Conservation (phyloP, 495 filamentous ascomycete species). For the Oidiodendron maius region DNA sequence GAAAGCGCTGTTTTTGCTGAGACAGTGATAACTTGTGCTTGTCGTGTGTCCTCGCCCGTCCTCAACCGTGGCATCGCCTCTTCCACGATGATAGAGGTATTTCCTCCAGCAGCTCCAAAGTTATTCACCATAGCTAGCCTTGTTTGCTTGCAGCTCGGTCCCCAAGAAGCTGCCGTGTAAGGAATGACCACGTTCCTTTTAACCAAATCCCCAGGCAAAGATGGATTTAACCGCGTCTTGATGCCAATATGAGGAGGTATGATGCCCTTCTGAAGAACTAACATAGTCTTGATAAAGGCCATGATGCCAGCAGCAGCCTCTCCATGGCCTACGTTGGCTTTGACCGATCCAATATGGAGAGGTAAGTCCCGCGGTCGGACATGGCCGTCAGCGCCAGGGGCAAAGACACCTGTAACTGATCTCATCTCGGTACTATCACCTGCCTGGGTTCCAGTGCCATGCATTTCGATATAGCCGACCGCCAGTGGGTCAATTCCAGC, state of each 20-base stretch:
- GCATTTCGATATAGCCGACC: slow-evolving; percentile 79
- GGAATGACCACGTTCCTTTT: slow-evolving; percentile 71
- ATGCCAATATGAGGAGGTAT: slow-evolving; percentile 61
- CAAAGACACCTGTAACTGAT: slow-evolving; percentile 73
- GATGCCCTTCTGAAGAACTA: slow-evolving; percentile 68
- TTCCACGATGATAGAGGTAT: slow-evolving; percentile 57
- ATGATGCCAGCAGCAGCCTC: slow-evolving; percentile 78
- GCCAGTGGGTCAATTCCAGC: slow-evolving; percentile 66
- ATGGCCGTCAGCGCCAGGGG: slow-evolving; percentile 55
- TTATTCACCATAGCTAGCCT: slow-evolving; percentile 32
- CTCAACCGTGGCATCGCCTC: slow-evolving; percentile 35
- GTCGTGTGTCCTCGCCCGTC: slow-evolving; percentile 23
- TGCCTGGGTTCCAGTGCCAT: slow-evolving; percentile 85
- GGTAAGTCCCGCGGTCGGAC: slow-evolving; percentile 58
- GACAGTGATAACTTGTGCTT: slow-evolving; percentile 43
- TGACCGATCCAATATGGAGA: slow-evolving; percentile 75
- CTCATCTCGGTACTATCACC: slow-evolving; percentile 74
- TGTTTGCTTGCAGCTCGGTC: not conserved
- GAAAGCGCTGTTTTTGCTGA: slow-evolving; percentile 49
- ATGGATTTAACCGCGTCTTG: slow-evolving; percentile 73
- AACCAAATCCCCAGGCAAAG: slow-evolving; percentile 66
- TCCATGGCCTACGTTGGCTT: slow-evolving; percentile 85
- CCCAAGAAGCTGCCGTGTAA: slow-evolving; percentile 44
- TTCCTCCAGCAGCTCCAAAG: slow-evolving; percentile 48
- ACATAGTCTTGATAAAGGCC: slow-evolving; percentile 59